These are phyloP conservation scores for Rasamsonia emersonii DNA, from an alignment of 2,329 filamentous ascomycete genomes.

Conservation along the genomic window DNA sequence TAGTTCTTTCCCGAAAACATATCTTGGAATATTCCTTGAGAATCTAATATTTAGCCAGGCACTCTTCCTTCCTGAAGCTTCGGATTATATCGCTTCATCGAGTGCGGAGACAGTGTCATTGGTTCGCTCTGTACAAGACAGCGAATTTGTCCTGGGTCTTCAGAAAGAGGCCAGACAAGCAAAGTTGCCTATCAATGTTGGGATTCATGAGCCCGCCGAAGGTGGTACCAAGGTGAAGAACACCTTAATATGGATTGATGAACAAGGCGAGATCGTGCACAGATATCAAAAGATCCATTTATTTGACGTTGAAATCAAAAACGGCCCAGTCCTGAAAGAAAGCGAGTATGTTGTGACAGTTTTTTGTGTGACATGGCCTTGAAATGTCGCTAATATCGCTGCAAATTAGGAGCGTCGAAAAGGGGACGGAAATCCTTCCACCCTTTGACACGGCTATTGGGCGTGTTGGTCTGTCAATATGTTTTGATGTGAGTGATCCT, in stretches of 20 bases:
- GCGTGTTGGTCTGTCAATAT: conserved; percentile 70
- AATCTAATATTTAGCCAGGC: conserved; percentile 39
- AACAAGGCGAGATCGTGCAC: conserved; percentile 49
- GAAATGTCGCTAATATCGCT: neutral
- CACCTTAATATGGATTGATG: conserved; percentile 58
- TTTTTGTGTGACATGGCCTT: neutral
- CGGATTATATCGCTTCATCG: conserved; percentile 72
- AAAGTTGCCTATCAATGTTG: conserved; percentile 68
- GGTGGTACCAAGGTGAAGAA: conserved; percentile 51
- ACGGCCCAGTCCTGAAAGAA: conserved; percentile 53
- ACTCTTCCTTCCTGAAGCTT: conserved; percentile 86
- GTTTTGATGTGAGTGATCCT: conserved; percentile 62
- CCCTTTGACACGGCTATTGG: conserved; percentile 70
- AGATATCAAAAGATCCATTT: conserved; percentile 85
- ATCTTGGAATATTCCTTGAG: conserved; percentile 7
- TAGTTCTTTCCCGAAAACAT: neutral
- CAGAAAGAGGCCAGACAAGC: conserved; percentile 57
- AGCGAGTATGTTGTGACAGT: conserved; percentile 36
- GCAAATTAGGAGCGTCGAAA: conserved; percentile 51
- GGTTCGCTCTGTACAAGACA: conserved; percentile 56
- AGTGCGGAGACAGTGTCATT: conserved; percentile 61
- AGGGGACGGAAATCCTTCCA: conserved; percentile 53
- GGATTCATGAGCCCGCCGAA: conserved; percentile 67
- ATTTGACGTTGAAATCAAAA: conserved; percentile 62
- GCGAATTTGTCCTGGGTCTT: conserved; percentile 69